A percentile compares a stretch with the other conserved stretches of the same genome.
These are phyloP conservation scores for Diaporthe sp. DNA, from an alignment of 2,329 filamentous ascomycete genomes.

Conservation along the genomic window DNA sequence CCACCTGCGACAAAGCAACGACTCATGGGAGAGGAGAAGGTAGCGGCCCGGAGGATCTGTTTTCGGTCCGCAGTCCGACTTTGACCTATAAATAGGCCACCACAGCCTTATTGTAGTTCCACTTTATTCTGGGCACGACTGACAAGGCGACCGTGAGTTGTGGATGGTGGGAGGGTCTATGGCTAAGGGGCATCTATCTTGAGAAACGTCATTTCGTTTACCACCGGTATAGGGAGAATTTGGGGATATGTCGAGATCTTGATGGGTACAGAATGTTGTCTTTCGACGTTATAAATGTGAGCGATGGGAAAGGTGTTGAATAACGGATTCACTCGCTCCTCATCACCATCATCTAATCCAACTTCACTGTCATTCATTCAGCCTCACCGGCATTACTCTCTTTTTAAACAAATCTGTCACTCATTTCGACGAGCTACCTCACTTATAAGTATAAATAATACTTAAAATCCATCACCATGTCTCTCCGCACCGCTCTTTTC, in stretches of 20 bases:
- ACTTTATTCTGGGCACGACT: background rate
- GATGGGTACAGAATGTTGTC: background rate
- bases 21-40: background rate
- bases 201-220: slow-evolving; percentile 12
- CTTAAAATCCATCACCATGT: background rate
- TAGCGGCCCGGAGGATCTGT: background rate
- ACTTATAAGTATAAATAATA: background rate
- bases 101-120: slow-evolving; percentile 16
- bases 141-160: background rate
- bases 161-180: background rate
- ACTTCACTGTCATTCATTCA: background rate
- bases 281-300: background rate
- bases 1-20: background rate
- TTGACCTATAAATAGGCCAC: background rate
- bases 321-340: background rate
- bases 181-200: background rate
- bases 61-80: background rate
- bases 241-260: background rate
- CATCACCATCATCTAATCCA: background rate
- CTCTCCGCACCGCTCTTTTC: background rate
- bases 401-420: background rate
- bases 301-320: background rate
- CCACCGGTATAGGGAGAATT: background rate
- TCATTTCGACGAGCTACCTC: background rate
- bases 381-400: background rate